phyloP scores from a whole-genome alignment of 2,329 filamentous ascomycete species.

The Magnaporthales sp. region DNA sequence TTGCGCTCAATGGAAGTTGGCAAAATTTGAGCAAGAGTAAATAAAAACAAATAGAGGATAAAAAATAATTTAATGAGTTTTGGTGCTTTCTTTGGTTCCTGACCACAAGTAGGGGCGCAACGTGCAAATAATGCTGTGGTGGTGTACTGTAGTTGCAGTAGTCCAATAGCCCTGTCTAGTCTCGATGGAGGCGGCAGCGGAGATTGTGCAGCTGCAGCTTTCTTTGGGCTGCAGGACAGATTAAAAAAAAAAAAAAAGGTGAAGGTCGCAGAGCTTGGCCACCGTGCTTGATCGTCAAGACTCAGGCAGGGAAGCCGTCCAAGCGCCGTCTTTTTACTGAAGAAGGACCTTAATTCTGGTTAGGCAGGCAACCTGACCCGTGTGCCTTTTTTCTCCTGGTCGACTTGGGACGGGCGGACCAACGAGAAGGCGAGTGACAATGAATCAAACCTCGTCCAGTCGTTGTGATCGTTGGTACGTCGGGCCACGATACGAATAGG shows the following conservation, averaged over 20 bases:
- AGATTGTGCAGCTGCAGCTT: neutral
- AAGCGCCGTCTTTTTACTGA: neutral
- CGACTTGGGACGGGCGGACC: neutral
- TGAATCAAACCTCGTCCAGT: neutral
- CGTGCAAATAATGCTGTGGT: neutral
- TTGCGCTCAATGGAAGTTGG: neutral
- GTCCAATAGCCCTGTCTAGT: neutral
- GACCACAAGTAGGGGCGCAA: neutral
- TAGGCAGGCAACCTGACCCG: neutral
- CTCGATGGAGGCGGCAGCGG: neutral
- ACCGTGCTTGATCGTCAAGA: slow-evolving; percentile 5
- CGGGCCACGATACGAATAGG: too few relatives aligned
- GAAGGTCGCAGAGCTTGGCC: neutral
- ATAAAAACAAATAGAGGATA: neutral
- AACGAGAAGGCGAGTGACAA: neutral
- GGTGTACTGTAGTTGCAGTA: neutral
- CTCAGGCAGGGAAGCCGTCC: neutral
- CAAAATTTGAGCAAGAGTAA: neutral
- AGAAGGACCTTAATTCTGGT: neutral
- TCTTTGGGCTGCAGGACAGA: neutral
- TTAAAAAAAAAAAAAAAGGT: neutral
- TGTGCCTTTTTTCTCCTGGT: neutral
- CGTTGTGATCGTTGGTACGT: neutral
- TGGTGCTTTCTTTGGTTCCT: neutral
- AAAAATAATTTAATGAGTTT: neutral